phyloP scores from a whole-genome alignment of 1,284 basidiomycete species.

The Rhodotorula sp. region DNA sequence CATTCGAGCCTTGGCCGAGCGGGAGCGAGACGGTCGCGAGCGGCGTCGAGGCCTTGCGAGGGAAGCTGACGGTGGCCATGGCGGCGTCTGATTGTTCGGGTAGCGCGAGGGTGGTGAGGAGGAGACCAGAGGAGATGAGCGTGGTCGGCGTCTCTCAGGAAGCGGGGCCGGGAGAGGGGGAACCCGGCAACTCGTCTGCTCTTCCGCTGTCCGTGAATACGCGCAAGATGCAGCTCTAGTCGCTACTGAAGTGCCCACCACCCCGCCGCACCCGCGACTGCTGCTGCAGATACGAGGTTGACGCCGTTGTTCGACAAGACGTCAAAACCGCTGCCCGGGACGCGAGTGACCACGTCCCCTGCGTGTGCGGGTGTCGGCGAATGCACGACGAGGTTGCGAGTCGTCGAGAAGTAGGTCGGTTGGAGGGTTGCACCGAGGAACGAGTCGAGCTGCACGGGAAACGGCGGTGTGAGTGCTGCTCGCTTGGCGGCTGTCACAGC shows the following conservation, averaged over 20 bases:
- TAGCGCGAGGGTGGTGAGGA: background rate
- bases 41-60: background rate
- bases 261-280: background rate
- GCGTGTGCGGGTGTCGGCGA: constrained; percentile 49
- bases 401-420: constrained; percentile 69
- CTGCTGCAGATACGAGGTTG: constrained; percentile 38
- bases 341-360: constrained; percentile 55
- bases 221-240: too few species aligned
- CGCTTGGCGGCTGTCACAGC: background rate
- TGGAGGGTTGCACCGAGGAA: constrained; percentile 86
- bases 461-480: background rate
- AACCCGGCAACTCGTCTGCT: too few species aligned
- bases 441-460: constrained; percentile 68
- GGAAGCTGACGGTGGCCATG: constrained; percentile 14
- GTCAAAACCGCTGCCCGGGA: constrained; percentile 55
- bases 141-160: too few species aligned
- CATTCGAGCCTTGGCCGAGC: background rate
- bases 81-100: too few species aligned
- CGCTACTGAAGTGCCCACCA: background rate
- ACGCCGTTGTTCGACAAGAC: constrained; percentile 81
- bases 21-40: background rate
- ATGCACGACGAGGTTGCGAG: constrained; percentile 64
- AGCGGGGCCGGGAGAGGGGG: too few species aligned
- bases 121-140: background rate
- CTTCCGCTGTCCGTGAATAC: too few species aligned